These are phyloP conservation scores for Tubosaeta sp. DNA, from an alignment of 768 basidiomycete genomes.

Conservation along the genomic window DNA sequence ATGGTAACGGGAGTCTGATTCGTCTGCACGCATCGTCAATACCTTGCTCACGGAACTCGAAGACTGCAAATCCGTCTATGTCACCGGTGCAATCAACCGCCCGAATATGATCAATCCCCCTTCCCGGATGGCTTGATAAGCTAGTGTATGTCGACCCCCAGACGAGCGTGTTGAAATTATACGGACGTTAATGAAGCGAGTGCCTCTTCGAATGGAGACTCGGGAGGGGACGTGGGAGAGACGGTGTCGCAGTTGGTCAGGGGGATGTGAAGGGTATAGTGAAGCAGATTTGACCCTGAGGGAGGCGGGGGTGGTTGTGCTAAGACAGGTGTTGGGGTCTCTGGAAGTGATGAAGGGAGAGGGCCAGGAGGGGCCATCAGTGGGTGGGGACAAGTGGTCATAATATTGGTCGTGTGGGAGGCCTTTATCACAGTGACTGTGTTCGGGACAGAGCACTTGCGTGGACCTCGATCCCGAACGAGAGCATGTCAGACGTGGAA, in stretches of 20 bases:
- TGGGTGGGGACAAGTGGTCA: no score
- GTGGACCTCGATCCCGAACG: not conserved
- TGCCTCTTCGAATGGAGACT: conserved; percentile 47
- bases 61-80: conserved; percentile 80
- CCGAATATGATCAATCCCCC: conserved; percentile 96
- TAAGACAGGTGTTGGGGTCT: conserved; percentile 63
- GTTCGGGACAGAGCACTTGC: not conserved
- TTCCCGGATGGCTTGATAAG: conserved; percentile 92
- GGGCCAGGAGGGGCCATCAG: conserved; percentile 8
- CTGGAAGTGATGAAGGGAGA: conserved; percentile 54
- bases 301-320: conserved; percentile 85
- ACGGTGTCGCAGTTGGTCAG: conserved; percentile 46
- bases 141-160: conserved; percentile 92
- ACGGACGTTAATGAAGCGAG: conserved; percentile 63
- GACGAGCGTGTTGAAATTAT: conserved; percentile 83
- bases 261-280: conserved; percentile 80
- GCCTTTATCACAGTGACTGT: no score
- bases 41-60: conserved; percentile 92
- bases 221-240: conserved; percentile 8
- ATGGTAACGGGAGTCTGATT: conserved; percentile 57
- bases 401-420: no score
- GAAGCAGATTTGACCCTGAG: conserved; percentile 90
- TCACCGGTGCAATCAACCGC: conserved; percentile 91
- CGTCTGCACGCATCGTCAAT: conserved; percentile 86
- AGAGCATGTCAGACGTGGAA: conserved; percentile 42